These are phyloP conservation scores for Sugiyamaella neomexicana DNA, from an alignment of 1,139 yeast genomes.

Conservation along the genomic window DNA sequence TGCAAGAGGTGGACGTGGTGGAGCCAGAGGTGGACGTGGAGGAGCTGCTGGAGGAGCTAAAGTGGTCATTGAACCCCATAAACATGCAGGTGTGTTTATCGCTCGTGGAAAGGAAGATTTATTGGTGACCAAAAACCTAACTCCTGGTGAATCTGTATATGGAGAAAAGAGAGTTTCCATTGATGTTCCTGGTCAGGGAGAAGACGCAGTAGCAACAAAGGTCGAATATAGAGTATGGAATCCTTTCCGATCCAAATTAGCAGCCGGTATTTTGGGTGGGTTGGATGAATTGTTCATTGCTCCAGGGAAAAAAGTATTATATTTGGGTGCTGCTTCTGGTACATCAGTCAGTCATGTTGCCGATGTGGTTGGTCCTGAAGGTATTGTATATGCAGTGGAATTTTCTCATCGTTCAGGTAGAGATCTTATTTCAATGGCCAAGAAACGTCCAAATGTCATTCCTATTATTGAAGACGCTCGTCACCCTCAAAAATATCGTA, in stretches of 20 bases:
- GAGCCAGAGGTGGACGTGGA: slow-evolving; percentile 61
- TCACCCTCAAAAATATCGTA: slow-evolving; percentile 99
- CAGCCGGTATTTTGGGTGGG: slow-evolving; percentile 99
- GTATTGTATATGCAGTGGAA: slow-evolving; percentile 97
- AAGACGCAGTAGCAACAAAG: slow-evolving; percentile 79
- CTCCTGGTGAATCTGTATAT: slow-evolving; percentile 93
- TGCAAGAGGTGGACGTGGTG: slow-evolving; percentile 48
- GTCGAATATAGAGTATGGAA: slow-evolving; percentile 99
- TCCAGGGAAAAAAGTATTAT: slow-evolving; percentile 96
- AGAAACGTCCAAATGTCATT: slow-evolving; percentile 98
- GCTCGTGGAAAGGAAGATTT: slow-evolving; percentile 99
- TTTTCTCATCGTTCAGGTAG: slow-evolving; percentile 99
- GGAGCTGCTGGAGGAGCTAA: slow-evolving; percentile 88
- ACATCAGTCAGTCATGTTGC: slow-evolving; percentile 98
- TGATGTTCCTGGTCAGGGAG: slow-evolving; percentile 88
- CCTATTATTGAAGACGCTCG: slow-evolving; percentile 99
- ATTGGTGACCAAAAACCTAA: slow-evolving; percentile 91
- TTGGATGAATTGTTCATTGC: slow-evolving; percentile 94
- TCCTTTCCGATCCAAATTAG: slow-evolving; percentile 98
- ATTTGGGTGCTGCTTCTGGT: slow-evolving; percentile 99
- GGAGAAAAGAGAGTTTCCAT: slow-evolving; percentile 96
- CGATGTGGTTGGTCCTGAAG: slow-evolving; percentile 98
- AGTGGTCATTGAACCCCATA: slow-evolving; percentile 97
- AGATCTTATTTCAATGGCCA: slow-evolving; percentile 98
- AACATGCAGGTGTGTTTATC: slow-evolving; percentile 93